These are phyloP conservation scores for Vitis hybrid DNA, from an alignment of 177 flowering plant genomes.

Conservation along the genomic window DNA sequence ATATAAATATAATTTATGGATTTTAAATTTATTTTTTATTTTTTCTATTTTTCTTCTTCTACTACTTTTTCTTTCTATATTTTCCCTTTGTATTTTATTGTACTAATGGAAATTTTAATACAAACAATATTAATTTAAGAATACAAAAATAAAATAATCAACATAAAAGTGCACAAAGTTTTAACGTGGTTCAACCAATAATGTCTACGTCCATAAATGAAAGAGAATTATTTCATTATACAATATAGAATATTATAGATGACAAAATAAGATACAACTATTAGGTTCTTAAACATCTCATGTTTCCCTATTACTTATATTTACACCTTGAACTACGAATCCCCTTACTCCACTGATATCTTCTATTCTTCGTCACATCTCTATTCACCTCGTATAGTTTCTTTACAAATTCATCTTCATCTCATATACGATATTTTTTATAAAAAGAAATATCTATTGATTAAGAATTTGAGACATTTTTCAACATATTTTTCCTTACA, in stretches of 20 bases:
- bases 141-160: no score
- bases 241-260: rapidly evolving
- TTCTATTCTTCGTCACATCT: no score
- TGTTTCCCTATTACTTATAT: rapidly evolving
- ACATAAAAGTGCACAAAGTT: rapidly evolving
- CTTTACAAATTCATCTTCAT: no score
- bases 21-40: no score
- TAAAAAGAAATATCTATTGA: rapidly evolving
- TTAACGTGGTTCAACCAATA: rapidly evolving
- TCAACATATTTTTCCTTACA: rapidly evolving
- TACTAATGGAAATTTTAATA: rapidly evolving
- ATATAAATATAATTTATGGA: no score
- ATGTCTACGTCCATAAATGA: rapidly evolving
- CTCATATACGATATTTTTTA: no score
- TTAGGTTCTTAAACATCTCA: rapidly evolving
- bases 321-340: rapidly evolving
- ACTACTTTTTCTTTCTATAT: no score
- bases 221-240: rapidly evolving
- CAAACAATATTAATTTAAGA: no score
- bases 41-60: no score
- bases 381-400: rapidly evolving
- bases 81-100: no score
- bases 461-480: no score
- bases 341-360: rapidly evolving
- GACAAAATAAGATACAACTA: rapidly evolving